Conservation (phyloP, 106 monocot species). For the Platanthera zijinensis region DNA sequence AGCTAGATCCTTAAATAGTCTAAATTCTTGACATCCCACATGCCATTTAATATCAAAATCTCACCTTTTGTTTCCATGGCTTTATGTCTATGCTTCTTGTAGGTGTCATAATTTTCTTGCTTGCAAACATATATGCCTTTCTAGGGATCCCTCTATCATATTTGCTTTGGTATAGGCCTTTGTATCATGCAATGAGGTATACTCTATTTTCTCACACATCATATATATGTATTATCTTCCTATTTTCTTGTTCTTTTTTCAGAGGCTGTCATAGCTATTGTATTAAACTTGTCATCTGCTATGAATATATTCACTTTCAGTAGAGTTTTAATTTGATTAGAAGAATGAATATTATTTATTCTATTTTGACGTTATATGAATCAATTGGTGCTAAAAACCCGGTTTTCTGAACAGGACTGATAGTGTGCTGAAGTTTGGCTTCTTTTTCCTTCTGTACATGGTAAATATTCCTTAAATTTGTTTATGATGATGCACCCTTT, state of each 20-base stretch:
- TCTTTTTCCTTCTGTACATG: slow-evolving; percentile 83
- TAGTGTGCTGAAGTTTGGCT: slow-evolving; percentile 85
- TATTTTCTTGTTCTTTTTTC: background rate
- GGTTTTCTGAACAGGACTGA: slow-evolving; percentile 59
- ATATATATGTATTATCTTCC: background rate
- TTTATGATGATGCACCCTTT: background rate
- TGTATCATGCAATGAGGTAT: slow-evolving; percentile 91
- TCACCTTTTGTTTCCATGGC: background rate
- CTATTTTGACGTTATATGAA: background rate
- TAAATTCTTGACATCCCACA: background rate
- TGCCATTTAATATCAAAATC: background rate
- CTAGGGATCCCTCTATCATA: slow-evolving; percentile 82
- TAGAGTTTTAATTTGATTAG: background rate
- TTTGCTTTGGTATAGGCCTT: slow-evolving; percentile 89
- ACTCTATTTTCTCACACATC: background rate
- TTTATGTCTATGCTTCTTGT: background rate
- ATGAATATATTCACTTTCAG: background rate
- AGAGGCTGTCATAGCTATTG: background rate
- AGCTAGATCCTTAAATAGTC: background rate
- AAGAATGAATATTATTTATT: background rate
- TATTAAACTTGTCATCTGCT: background rate
- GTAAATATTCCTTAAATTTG: slow-evolving; percentile 22
- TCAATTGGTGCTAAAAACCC: background rate
- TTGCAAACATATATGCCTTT: slow-evolving; percentile 80
- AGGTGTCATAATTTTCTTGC: slow-evolving; percentile 94